These are phyloP conservation scores for Carex littledalei DNA, from an alignment of 176 grass and related monocot species.

Conservation along the genomic window DNA sequence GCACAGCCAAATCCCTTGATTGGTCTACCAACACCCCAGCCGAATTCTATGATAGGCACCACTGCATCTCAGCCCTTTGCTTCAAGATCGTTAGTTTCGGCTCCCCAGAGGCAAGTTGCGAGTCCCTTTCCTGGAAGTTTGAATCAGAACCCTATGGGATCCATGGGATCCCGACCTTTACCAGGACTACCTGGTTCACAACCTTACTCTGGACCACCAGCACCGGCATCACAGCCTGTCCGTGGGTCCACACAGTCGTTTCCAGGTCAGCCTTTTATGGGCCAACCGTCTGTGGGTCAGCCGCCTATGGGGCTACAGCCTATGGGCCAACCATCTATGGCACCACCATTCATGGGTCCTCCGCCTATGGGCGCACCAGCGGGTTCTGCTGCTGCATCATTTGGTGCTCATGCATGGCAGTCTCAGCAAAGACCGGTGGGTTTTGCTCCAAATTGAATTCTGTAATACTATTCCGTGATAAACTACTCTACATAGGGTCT, in stretches of 20 bases:
- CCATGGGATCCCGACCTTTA: conserved; percentile 35
- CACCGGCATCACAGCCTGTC: background rate
- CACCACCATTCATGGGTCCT: background rate
- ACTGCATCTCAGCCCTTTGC: conserved; percentile 21
- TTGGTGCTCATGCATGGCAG: conserved; percentile 29
- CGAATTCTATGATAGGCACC: conserved; percentile 13
- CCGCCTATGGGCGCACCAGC: conserved; percentile 10
- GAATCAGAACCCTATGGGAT: conserved; percentile 29
- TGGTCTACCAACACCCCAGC: background rate
- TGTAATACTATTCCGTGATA: background rate
- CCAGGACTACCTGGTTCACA: conserved; percentile 23
- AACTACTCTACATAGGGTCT: background rate
- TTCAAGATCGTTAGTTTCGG: conserved; percentile 11
- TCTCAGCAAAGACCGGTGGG: conserved; percentile 36
- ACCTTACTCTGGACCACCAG: conserved; percentile 27
- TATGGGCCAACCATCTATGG: conserved; percentile 6
- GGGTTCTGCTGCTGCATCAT: conserved; percentile 22
- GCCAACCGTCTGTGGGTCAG: no score
- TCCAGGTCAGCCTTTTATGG: conserved; percentile 20
- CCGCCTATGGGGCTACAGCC: no score
- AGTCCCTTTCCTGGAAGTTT: conserved; percentile 25
- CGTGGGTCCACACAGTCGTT: background rate
- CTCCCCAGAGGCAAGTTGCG: conserved; percentile 10
- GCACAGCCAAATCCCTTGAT: conserved; percentile 12
- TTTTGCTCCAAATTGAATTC: background rate